Conservation (phyloP, 2,329 filamentous ascomycete species). For the Elsinoe fawcettii region DNA sequence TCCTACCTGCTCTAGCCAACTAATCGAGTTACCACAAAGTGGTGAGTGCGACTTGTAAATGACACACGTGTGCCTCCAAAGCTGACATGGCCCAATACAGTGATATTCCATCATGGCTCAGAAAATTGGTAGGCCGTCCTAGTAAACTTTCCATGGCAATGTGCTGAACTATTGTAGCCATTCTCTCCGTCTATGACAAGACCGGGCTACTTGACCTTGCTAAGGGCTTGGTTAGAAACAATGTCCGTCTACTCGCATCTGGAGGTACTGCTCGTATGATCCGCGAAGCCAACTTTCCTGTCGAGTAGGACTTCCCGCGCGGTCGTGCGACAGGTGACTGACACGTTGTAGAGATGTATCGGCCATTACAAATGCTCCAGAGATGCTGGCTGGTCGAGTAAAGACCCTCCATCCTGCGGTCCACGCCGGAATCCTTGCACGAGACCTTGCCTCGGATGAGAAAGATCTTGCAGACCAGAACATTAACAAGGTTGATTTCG, state of each 20-base stretch:
- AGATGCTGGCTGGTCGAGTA: slow-evolving; percentile 87
- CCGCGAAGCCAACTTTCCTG: slow-evolving; percentile 86
- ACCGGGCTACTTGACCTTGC: slow-evolving; percentile 87
- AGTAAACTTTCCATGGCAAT: neutral
- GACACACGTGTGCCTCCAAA: too few species aligned
- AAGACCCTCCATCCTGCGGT: slow-evolving; percentile 91
- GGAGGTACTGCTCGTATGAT: slow-evolving; percentile 96
- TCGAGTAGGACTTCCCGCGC: slow-evolving; percentile 55
- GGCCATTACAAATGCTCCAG: slow-evolving; percentile 86
- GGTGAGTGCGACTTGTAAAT: too few species aligned
- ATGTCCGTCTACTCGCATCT: slow-evolving; percentile 88
- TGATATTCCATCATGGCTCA: slow-evolving; percentile 13
- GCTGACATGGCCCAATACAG: neutral
- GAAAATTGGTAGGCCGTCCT: slow-evolving; percentile 13
- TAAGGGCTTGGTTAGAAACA: slow-evolving; percentile 79
- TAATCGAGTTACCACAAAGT: too few species aligned
- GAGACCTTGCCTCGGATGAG: slow-evolving; percentile 89
- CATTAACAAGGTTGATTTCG: slow-evolving; percentile 90
- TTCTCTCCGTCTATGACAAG: slow-evolving; percentile 98
- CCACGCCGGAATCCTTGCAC: slow-evolving; percentile 75
- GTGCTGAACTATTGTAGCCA: slow-evolving; percentile 47
- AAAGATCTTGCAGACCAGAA: slow-evolving; percentile 93
- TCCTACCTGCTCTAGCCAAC: neutral
- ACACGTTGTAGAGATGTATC: slow-evolving; percentile 70
- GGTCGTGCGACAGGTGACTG: neutral